Evolutionary conservation across 2,329 filamentous ascomycete genomes (phyloP).

Genomic region (Geosmithia morbida): DNA sequence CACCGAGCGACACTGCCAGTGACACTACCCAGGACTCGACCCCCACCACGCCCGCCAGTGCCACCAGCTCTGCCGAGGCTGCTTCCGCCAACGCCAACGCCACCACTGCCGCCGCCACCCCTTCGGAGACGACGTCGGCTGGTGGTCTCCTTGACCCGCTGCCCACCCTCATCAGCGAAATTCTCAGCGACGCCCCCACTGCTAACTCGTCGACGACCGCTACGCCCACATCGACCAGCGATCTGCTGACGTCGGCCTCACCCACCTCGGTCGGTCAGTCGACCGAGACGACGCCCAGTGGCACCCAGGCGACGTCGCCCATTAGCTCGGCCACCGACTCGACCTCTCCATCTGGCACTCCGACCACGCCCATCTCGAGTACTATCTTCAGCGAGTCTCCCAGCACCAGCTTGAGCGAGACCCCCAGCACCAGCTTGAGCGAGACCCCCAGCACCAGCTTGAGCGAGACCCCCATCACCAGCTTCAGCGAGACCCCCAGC

Average conservation of each 20-base stretch:
- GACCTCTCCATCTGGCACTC: not conserved
- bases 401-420: slow-evolving; percentile 25
- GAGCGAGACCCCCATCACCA: too few species aligned
- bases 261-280: slow-evolving; percentile 2
- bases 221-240: too few species aligned
- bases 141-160: slow-evolving; percentile 1
- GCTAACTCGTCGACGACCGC: not conserved
- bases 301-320: slow-evolving; percentile 1
- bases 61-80: too few species aligned
- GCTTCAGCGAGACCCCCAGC: too few species aligned
- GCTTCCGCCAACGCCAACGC: not conserved
- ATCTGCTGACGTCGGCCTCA: too few species aligned
- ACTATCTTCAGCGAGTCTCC: slow-evolving; percentile 26
- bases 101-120: not conserved
- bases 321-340: slow-evolving; percentile 8
- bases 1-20: not conserved
- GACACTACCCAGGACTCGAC: not conserved
- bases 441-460: too few species aligned
- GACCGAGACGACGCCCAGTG: slow-evolving; percentile 2
- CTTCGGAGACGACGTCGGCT: not conserved
- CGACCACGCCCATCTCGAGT: slow-evolving; percentile 3
- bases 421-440: too few species aligned
- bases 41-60: not conserved
- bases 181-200: not conserved
- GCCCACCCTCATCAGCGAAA: slow-evolving; percentile 1